Evolutionary conservation across 202 grass and related monocot genomes (phyloP).

Genomic region (Bolboschoenoplectus hybrid): DNA sequence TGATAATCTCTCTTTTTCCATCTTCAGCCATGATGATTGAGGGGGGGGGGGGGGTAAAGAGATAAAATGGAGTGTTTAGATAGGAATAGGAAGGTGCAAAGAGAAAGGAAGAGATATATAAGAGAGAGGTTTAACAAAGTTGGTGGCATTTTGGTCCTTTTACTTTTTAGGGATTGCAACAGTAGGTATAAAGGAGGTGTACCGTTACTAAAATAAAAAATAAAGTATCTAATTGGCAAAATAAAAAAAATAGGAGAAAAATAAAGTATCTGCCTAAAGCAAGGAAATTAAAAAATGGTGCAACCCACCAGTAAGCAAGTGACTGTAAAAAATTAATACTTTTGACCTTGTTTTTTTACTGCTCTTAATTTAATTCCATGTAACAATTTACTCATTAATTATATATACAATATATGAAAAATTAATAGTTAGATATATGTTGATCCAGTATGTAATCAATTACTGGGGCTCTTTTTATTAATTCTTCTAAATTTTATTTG

Average conservation of each 20-base stretch:
- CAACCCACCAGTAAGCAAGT: neutral
- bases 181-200: neutral
- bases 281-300: neutral
- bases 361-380: neutral
- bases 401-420: neutral
- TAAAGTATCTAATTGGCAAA: constrained; percentile 1
- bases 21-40: constrained; percentile 3
- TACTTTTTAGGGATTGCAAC: constrained; percentile 9
- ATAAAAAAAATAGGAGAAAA: neutral
- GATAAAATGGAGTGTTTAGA: constrained; percentile 4
- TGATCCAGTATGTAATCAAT: neutral
- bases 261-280: constrained; percentile 19
- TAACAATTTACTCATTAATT: neutral
- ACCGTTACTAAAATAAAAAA: constrained; percentile 26
- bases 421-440: neutral
- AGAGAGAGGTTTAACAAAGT: neutral
- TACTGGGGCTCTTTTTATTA: neutral
- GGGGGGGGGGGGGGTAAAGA: neutral
- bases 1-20: neutral
- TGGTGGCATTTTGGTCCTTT: constrained; percentile 25
- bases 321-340: constrained; percentile 9
- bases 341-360: constrained; percentile 19
- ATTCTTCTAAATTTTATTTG: constrained; percentile 13
- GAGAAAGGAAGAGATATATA: neutral
- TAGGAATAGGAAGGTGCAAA: neutral